Evolutionary conservation across 352 stramenopile genomes (phyloP).

Genomic region (Phytophthora pinifolia): DNA sequence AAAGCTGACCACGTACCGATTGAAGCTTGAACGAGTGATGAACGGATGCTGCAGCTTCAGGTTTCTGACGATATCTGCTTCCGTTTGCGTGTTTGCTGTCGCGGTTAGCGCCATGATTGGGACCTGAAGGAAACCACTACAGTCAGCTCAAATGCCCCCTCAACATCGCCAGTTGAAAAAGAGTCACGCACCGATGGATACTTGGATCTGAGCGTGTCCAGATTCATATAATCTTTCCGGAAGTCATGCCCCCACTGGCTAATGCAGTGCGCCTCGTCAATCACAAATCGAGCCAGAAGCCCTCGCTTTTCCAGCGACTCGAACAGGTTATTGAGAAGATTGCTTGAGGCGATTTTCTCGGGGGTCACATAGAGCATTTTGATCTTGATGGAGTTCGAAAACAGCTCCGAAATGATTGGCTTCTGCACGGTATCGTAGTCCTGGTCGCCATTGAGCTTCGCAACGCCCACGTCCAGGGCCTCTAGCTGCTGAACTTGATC

Average conservation of each 20-base stretch:
- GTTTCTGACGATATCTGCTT: constrained; percentile 83
- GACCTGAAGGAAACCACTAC: constrained; percentile 40
- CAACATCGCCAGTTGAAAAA: background rate
- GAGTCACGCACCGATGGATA: constrained; percentile 87
- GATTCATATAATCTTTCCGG: constrained; percentile 96
- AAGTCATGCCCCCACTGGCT: constrained; percentile 99
- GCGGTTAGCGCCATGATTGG: constrained; percentile 89
- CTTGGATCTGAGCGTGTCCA: constrained; percentile 90
- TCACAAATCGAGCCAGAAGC: constrained; percentile 95
- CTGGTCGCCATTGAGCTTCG: constrained; percentile 85
- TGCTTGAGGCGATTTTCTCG: constrained; percentile 94
- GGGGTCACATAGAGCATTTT: constrained; percentile 99
- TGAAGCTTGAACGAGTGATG: constrained; percentile 84
- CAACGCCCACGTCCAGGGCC: constrained; percentile 90
- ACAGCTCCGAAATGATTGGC: constrained; percentile 88
- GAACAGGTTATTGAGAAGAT: constrained; percentile 86
- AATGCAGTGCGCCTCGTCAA: constrained; percentile 97
- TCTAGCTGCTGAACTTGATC: constrained; percentile 98
- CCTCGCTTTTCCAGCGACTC: constrained; percentile 72
- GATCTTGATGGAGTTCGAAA: constrained; percentile 83
- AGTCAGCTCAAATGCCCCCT: background rate
- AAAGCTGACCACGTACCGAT: constrained; percentile 44
- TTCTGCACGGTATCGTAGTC: constrained; percentile 85
- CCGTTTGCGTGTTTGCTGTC: constrained; percentile 83
- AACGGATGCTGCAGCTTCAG: constrained; percentile 74